phyloP scores from a whole-genome alignment of 257 asterid genomes.

The Linderniella brevidens region DNA sequence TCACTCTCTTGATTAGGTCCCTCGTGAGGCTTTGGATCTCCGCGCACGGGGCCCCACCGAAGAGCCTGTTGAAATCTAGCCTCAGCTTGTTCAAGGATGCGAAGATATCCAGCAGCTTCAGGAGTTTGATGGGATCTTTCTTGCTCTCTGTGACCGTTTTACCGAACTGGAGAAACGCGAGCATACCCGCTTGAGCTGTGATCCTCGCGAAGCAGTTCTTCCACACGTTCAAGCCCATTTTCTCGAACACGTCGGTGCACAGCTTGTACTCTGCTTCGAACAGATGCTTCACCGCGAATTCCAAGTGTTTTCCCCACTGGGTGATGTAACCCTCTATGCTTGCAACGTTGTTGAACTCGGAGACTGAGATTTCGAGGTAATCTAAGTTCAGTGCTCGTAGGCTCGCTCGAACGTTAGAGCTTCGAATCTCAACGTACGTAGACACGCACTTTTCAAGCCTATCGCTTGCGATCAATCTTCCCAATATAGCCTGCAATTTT shows the following conservation, averaged over 20 bases:
- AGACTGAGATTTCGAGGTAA: conserved; percentile 69
- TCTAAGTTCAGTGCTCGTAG: conserved; percentile 71
- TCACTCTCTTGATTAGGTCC: conserved; percentile 67
- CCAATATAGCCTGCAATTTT: conserved; percentile 64
- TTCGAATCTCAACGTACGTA: conserved; percentile 63
- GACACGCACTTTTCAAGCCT: conserved; percentile 62
- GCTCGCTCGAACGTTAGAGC: conserved; percentile 65
- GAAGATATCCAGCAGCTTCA: conserved; percentile 68
- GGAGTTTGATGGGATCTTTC: conserved; percentile 76
- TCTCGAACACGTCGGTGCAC: conserved; percentile 68
- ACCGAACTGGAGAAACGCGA: conserved; percentile 74
- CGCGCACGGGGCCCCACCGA: conserved; percentile 74
- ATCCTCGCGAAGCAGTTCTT: conserved; percentile 68
- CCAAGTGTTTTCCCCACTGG: conserved; percentile 81
- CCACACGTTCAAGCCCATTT: conserved; percentile 66
- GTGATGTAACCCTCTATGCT: conserved; percentile 61
- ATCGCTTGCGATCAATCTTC: conserved; percentile 40
- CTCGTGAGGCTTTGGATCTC: conserved; percentile 68
- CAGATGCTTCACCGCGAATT: conserved; percentile 72
- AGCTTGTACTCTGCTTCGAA: conserved; percentile 75
- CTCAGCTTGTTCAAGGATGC: conserved; percentile 65
- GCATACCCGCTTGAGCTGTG: conserved; percentile 72
- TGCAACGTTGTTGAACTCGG: conserved; percentile 65
- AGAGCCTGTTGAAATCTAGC: conserved; percentile 75
- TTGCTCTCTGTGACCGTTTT: conserved; percentile 75